Base-by-base conservation (phyloP, 768 basidiomycete species). In the Cyathus striatus region DNA sequence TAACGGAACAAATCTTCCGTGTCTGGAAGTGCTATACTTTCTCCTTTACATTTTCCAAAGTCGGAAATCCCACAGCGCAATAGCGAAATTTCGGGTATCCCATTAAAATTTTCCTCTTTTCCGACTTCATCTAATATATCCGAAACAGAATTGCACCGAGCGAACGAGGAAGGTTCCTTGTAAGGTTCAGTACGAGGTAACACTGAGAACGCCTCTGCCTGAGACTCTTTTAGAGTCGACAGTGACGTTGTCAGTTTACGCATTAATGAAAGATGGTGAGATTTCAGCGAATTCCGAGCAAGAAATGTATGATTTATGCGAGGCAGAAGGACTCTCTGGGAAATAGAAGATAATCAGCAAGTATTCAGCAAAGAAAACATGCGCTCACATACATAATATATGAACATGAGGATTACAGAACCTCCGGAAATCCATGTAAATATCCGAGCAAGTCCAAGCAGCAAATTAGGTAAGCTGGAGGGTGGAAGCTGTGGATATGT, bases 401-500 rank as follows among this genome's bases (percentile, higher is more conserved):
- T 51, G 40, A 86, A 65, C 13, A 83, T 53, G 9, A 84, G 55
- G 1, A 70, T 60, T 1, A 78, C 74, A 35, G 82, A 80, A 7
- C 82, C 73, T 4, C 87, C 83, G 1, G 73, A 68, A 43, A 86
- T 54, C 88, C 86, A 90, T 9, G 72, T 67, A 39, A 84, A 72
- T 16, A 87, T 60, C 33, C 83, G 74, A 20, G 68, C 61, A 14
- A 81, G 60, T 2, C 81, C 85, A 9, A 80, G 58, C n/a, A 90
- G 63, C 27, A 89, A 69, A 35, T 71, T 69, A 0, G 86, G 86
- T 1, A 90, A 62, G 51, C 75, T 78, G 3, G 86, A 89, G 2
- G 85, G 85, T 4, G 79, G 76, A 9, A 69, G 74, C 46, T 75
- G 76, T 3, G 86, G 86, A 52, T 90, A 90, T 38, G 81, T 79